Evolutionary conservation across 2,329 filamentous ascomycete genomes (phyloP), one percentile per base, ranked within the genome.

Genomic region (Calycina herbarum): DNA sequence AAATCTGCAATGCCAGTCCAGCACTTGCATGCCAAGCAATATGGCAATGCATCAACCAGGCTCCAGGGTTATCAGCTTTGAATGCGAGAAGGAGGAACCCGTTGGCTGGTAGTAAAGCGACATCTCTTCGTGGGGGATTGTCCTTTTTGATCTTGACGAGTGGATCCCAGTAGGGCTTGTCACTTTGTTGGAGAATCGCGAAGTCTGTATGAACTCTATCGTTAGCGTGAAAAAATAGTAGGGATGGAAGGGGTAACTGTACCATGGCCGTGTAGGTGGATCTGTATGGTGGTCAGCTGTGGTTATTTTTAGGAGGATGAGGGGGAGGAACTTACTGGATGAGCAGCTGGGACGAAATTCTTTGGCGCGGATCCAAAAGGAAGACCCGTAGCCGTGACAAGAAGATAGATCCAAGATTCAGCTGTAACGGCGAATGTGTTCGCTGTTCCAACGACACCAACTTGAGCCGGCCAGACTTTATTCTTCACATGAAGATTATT

Each of bases 71-170:
- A 80, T 59, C 68, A 0, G 67, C 66, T 38, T 64, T 40, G 59
- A 70, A 72, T 7, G 67, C 69, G 17, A 72, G 11, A 13, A 66
- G 66, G 1, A 71, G 57, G 54, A 54, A 71, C 7, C 70, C 69
- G 24, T 64, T 56, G 2, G 63, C 65, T 5, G 64, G 64, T 10
- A 85, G 74, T 70, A 83, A 78, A 6, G 82, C 81, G 2, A 81
- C 80, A 70, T 85, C 83, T 35, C 83, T 78, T 5, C 83, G 80
- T 27, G 79, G 77, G 0, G 83, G 82, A 69, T 84, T 85, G 4
- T 70, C 61, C 17, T 73, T 66, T 24, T 70, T 62, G 33, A 68
- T 57, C 7, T 45, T 57, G 33, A 48, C 51, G 40, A 48, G 54
- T 5, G 54, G 35, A 17, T 27, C 57, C 29, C 31, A 54, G 42